A percentile compares a stretch with the other conserved stretches of the same genome.
phyloP scores from a whole-genome alignment of 345 rosid species.

The Euclidium syriacum region DNA sequence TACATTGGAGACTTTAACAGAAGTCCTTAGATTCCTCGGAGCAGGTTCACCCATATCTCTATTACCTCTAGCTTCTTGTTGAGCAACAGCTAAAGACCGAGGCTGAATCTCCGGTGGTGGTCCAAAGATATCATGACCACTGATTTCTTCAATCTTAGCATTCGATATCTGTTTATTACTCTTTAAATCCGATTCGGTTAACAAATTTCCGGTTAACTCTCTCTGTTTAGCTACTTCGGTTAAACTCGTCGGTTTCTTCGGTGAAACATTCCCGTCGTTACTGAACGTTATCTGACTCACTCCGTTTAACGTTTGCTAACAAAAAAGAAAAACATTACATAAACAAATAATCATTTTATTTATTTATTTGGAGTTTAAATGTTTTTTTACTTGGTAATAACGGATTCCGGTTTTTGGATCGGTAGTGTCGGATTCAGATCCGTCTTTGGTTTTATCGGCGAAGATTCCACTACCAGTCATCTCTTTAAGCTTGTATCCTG shows the following conservation, averaged over 20 bases:
- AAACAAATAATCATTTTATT: not conserved
- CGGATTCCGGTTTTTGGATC: constrained; percentile 56
- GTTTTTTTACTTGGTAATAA: constrained; percentile 73
- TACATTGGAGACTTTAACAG: constrained; percentile 73
- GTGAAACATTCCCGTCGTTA: constrained; percentile 64
- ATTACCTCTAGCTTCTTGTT: constrained; percentile 48
- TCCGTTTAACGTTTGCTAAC: constrained; percentile 71
- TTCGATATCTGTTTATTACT: constrained; percentile 64
- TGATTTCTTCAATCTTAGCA: constrained; percentile 81
- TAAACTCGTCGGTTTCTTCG: constrained; percentile 61
- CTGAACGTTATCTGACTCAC: constrained; percentile 82
- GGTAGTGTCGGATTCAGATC: constrained; percentile 43
- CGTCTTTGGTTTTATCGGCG: constrained; percentile 33
- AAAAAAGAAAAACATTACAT: not conserved
- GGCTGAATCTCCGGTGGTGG: constrained; percentile 72
- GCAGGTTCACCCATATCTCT: constrained; percentile 68
- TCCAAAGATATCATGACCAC: constrained; percentile 80
- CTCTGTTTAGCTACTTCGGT: constrained; percentile 85
- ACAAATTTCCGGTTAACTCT: constrained; percentile 67
- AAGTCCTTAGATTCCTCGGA: constrained; percentile 59
- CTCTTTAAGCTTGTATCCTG: constrained; percentile 77
- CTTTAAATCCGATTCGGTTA: constrained; percentile 52
- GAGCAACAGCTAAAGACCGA: constrained; percentile 53
- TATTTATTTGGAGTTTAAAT: no score
- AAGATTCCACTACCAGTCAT: constrained; percentile 88